phyloP scores from a whole-genome alignment of 768 basidiomycete species.

The Antrodiella citrinella region DNA sequence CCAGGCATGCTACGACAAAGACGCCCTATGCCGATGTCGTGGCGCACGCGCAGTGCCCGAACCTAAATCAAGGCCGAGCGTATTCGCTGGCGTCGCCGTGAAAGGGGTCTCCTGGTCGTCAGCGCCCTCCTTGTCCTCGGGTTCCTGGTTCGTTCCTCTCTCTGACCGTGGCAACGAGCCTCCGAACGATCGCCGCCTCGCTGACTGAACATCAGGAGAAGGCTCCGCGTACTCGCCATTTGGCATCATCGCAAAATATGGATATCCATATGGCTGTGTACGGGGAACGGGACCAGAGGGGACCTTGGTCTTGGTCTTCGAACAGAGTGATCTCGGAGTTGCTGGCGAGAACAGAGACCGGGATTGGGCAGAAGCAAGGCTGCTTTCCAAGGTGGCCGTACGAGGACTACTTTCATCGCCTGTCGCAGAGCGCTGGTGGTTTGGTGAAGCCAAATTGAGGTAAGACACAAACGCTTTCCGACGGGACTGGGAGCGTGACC shows the following conservation, averaged over 20 bases:
- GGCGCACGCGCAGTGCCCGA: no score
- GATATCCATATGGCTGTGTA: slow-evolving; percentile 20
- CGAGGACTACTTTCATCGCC: background rate
- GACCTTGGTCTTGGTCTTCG: background rate
- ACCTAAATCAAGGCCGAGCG: background rate
- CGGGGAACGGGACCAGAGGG: slow-evolving; percentile 6
- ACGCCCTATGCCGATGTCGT: no score
- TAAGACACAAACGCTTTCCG: background rate
- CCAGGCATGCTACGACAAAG: no score
- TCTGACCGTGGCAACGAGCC: background rate
- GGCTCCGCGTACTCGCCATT: background rate
- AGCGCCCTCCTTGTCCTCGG: background rate
- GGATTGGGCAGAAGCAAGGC: background rate
- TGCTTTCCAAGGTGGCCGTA: background rate
- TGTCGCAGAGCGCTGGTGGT: slow-evolving; percentile 1
- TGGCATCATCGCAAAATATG: slow-evolving; percentile 17
- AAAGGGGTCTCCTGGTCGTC: no score
- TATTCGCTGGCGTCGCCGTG: background rate
- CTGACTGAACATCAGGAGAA: background rate
- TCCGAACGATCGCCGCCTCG: background rate
- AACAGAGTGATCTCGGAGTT: background rate
- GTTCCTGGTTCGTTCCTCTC: background rate
- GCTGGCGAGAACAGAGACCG: slow-evolving; percentile 1
- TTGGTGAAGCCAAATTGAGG: background rate
- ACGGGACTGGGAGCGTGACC: background rate